These are phyloP conservation scores for Colletotrichum echinochloae DNA, from an alignment of 2,329 filamentous ascomycete genomes.

Conservation along the genomic window DNA sequence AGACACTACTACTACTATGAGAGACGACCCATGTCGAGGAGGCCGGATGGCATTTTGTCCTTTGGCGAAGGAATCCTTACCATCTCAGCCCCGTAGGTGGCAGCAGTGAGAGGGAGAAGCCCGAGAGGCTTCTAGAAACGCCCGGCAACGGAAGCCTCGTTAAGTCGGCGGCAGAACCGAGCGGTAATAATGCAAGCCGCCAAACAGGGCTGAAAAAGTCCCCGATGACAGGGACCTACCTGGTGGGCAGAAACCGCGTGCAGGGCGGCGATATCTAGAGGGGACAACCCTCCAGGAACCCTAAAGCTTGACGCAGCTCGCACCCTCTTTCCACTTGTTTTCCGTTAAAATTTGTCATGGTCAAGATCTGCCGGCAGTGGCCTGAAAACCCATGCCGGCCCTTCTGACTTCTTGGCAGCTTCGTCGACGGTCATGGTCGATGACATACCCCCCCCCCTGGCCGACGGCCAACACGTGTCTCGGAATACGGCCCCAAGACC, in stretches of 20 bases:
- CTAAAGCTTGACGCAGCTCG: neutral
- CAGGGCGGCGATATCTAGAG: neutral
- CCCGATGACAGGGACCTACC: neutral
- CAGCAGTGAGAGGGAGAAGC: neutral
- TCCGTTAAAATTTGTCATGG: neutral
- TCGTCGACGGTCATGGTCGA: neutral
- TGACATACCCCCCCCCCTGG: too few relatives aligned
- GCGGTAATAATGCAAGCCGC: neutral
- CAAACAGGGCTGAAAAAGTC: neutral
- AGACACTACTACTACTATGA: neutral
- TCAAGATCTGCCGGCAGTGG: neutral
- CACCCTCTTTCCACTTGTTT: neutral
- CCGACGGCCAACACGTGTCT: neutral
- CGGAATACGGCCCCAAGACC: neutral
- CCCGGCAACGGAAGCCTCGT: neutral
- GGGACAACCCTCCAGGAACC: neutral
- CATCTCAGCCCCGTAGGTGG: neutral
- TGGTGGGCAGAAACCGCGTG: neutral
- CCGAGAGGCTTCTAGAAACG: neutral
- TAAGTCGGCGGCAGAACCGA: neutral
- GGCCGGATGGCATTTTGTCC: neutral
- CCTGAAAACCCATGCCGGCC: neutral
- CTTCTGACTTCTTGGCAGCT: neutral
- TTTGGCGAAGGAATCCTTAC: neutral
- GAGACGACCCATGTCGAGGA: neutral